Percentiles rank a stretch among this genome's conserved stretches.
phyloP scores from a whole-genome alignment of 176 grass and related monocot genomes.

The Chrysopogon serrulatus region DNA sequence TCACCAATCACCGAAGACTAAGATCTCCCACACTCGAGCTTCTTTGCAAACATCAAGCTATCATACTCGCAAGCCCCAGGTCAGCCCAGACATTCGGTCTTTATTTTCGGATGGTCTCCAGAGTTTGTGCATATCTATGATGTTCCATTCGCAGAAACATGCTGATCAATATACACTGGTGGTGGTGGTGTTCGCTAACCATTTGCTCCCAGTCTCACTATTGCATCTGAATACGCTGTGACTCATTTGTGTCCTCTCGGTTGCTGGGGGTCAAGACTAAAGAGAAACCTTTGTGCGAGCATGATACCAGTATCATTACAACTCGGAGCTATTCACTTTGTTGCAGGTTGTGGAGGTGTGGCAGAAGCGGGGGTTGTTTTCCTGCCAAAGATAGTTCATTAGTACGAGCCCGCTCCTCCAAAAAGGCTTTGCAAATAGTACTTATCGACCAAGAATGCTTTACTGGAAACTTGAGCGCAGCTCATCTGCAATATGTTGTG shows the following conservation, averaged over 20 bases:
- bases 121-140: neutral
- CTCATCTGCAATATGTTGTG: conserved; percentile 74
- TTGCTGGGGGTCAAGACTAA: neutral
- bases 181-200: neutral
- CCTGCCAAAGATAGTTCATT: conserved; percentile 25
- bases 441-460: conserved; percentile 25
- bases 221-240: neutral
- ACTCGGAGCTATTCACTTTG: neutral
- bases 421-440: neutral
- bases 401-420: neutral
- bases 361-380: neutral
- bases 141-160: neutral
- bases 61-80: neutral
- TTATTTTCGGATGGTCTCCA: neutral
- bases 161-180: neutral
- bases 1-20: neutral
- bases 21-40: neutral
- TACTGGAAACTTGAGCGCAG: conserved; percentile 55
- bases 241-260: neutral
- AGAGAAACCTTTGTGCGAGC: neutral
- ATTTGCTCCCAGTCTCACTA: neutral
- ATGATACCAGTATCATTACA: neutral
- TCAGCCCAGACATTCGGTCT: neutral
- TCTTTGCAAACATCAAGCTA: neutral
- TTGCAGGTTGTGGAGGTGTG: conserved; percentile 14